Evolutionary conservation across 371 early-diverging fungal species (phyloP).

Genomic region (Rhizopus arrhizus): DNA sequence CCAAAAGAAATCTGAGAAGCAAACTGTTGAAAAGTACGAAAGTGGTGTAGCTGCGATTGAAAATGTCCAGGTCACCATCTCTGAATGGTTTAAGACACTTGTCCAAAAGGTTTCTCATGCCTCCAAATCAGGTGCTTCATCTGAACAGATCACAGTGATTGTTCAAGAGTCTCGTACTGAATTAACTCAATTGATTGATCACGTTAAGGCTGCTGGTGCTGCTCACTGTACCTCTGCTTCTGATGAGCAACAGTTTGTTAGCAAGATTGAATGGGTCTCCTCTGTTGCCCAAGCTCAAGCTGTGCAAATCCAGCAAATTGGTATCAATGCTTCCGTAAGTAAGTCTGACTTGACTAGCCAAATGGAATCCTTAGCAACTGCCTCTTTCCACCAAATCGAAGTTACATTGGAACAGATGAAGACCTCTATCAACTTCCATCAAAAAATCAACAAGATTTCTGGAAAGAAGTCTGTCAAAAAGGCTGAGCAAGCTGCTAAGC

Average conservation of each 20-base stretch:
- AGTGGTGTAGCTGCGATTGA: slow-evolving; percentile 29
- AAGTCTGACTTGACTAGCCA: slow-evolving; percentile 26
- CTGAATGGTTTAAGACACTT: slow-evolving; percentile 26
- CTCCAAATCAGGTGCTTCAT: slow-evolving; percentile 24
- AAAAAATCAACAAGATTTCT: slow-evolving; percentile 24
- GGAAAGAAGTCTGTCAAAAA: not conserved
- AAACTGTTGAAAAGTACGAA: slow-evolving; percentile 16
- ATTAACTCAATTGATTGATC: slow-evolving; percentile 24
- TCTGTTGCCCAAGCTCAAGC: slow-evolving; percentile 31
- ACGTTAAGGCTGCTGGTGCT: slow-evolving; percentile 24
- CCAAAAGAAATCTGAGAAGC: slow-evolving; percentile 12
- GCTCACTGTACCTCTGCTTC: slow-evolving; percentile 18
- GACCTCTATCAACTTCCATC: slow-evolving; percentile 22
- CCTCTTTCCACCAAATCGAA: slow-evolving; percentile 33
- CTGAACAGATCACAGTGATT: slow-evolving; percentile 28
- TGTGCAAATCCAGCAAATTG: slow-evolving; percentile 33
- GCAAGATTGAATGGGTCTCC: slow-evolving; percentile 29
- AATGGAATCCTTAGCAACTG: slow-evolving; percentile 28
- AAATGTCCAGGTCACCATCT: slow-evolving; percentile 25
- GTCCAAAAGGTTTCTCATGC: slow-evolving; percentile 28
- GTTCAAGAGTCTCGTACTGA: slow-evolving; percentile 27
- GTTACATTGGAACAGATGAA: slow-evolving; percentile 32
- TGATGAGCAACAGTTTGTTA: slow-evolving; percentile 25
- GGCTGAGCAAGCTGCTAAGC: slow-evolving; percentile 11
- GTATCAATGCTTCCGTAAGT: slow-evolving; percentile 26